A percentile compares a stretch with the other conserved stretches of the same genome.
Conservation (phyloP, 2,329 filamentous ascomycete species). For the Byssoonygena ceratinophila region DNA sequence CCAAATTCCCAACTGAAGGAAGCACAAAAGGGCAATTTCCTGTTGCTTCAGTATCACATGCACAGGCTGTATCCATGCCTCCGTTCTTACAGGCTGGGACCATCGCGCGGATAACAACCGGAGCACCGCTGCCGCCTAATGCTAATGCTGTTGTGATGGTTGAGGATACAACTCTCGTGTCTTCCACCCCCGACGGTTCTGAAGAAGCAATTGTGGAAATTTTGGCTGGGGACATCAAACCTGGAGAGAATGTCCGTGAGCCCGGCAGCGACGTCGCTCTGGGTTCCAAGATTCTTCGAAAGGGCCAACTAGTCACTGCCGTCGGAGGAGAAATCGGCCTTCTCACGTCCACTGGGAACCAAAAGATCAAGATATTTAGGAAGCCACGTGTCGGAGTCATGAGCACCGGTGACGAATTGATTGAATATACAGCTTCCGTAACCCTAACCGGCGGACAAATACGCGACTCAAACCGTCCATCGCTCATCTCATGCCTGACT, state of each 20-base stretch:
- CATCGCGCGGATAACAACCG: conserved; percentile 86
- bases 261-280: conserved; percentile 74
- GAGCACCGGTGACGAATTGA: conserved; percentile 90
- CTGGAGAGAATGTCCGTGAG: conserved; percentile 81
- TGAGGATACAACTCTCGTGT: conserved; percentile 73
- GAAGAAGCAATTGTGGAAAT: conserved; percentile 89
- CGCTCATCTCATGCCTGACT: conserved; percentile 64
- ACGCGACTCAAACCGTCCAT: conserved; percentile 83
- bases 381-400: conserved; percentile 74
- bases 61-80: conserved; percentile 57
- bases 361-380: conserved; percentile 59
- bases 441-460: conserved; percentile 69
- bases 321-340: conserved; percentile 86
- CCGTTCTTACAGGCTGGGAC: conserved; percentile 57
- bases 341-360: conserved; percentile 70
- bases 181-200: conserved; percentile 62
- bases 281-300: conserved; percentile 58
- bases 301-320: conserved; percentile 72
- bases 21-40: conserved; percentile 71
- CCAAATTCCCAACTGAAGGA: conserved; percentile 40
- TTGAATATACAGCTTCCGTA: conserved; percentile 54
- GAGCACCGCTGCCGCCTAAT: conserved; percentile 76
- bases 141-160: conserved; percentile 94
- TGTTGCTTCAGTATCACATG: conserved; percentile 77
- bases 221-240: conserved; percentile 60